phyloP scores from a whole-genome alignment of 305 asterid genomes.

The Rubia tinctorum region DNA sequence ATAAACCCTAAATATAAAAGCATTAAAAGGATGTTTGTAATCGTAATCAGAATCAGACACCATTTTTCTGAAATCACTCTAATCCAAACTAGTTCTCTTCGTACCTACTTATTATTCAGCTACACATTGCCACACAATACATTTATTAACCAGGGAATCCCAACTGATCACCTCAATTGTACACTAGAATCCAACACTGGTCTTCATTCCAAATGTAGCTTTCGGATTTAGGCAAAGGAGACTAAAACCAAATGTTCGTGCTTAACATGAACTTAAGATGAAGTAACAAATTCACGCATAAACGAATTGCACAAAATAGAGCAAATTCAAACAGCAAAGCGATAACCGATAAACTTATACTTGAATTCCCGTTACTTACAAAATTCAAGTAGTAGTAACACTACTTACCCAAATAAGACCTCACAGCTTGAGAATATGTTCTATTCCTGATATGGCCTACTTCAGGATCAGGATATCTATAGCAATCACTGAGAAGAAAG shows the following conservation, averaged over 20 bases:
- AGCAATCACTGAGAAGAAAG: slow-evolving; percentile 55
- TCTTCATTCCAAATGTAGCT: not conserved
- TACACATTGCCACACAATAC: not conserved
- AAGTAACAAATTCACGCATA: too few species aligned
- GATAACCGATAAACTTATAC: not conserved
- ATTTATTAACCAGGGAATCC: not conserved
- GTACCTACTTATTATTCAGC: not conserved
- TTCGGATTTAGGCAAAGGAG: not conserved
- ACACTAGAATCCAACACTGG: not conserved
- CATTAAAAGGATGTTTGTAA: not conserved
- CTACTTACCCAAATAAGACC: slow-evolving; percentile 24
- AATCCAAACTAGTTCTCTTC: not conserved
- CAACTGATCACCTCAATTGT: not conserved
- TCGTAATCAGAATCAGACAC: not conserved
- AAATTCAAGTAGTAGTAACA: not conserved
- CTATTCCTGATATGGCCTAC: slow-evolving; percentile 25
- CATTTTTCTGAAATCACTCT: not conserved
- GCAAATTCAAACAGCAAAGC: too few species aligned
- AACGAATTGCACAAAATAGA: too few species aligned
- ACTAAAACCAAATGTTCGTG: not conserved
- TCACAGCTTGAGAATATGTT: slow-evolving; percentile 26
- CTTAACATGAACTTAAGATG: not conserved
- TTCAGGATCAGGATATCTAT: slow-evolving; percentile 33
- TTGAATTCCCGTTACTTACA: not conserved
- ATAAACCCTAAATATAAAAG: not conserved